Evolutionary conservation across 2,329 filamentous ascomycete species (phyloP), one percentile per base, ranked within the genome.

Genomic region (Venturia oleaginea): DNA sequence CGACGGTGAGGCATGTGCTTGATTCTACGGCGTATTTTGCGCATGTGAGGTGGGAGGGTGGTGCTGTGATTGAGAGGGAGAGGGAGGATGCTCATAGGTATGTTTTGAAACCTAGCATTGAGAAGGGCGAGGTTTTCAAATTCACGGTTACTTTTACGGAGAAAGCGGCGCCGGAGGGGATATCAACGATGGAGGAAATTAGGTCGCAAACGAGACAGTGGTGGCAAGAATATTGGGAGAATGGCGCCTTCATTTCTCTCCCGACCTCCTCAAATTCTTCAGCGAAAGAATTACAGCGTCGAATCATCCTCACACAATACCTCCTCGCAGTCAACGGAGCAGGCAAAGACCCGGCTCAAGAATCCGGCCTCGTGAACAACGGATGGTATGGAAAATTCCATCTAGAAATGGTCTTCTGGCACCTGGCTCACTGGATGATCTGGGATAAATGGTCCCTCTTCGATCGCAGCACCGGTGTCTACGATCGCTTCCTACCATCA

Each of bases 301-400:
- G 80, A 46, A 80, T 79, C 11, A 77, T 84, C 62, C 72, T 81
- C 24, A 83, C 81, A 0, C 80, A 83, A 67, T 84, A 84, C 67
- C 75, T 84, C 3, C 74, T 81, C 2, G 79, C 79, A 4, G 77
- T 84, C 8, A 83, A 84, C 68, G 79, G 77, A 7, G 81, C 81
- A 27, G 81, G 80, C 0, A 72, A 74, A 54, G 76, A 78, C 65
- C 78, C 80, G 0, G 76, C 81, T 0, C 81, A 84, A 70, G 80
- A 73, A 66, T 72, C 71, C 66, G 81, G 81, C 7, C 74, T 83
- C 7, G 79, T 80, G 13, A 83, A 83, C 67, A 75, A 84, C 69
- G 78, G 81, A 24, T 84, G 81, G 81, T 82, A 82, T 65, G 81
- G 81, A 17, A 84, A 84, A 64, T 83, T 83, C 67, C 81, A 83